phyloP scores from a whole-genome alignment of 1,139 yeast species.

The Hansenula sp. region DNA sequence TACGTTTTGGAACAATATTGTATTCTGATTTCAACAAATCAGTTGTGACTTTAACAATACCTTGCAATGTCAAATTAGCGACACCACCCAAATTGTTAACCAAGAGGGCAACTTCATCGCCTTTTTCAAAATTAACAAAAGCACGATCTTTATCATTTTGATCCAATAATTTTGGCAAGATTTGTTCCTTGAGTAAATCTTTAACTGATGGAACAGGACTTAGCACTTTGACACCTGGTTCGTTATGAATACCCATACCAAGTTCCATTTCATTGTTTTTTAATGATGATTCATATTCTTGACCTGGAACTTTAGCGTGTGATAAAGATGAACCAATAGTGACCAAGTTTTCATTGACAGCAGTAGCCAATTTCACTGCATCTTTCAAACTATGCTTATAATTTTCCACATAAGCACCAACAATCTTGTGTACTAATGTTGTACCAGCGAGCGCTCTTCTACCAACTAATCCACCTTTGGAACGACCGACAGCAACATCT shows the following conservation, averaged over 20 bases:
- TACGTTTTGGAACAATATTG: slow-evolving; percentile 59
- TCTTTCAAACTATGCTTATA: slow-evolving; percentile 40
- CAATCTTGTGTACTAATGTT: slow-evolving; percentile 74
- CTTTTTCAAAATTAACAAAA: slow-evolving; percentile 55
- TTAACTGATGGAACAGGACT: slow-evolving; percentile 70
- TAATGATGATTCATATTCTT: slow-evolving; percentile 50
- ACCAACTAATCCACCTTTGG: slow-evolving; percentile 86
- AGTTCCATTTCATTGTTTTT: slow-evolving; percentile 68
- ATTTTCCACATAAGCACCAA: slow-evolving; percentile 70
- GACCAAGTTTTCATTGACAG: slow-evolving; percentile 61
- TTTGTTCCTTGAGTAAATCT: slow-evolving; percentile 43
- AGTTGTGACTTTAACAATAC: slow-evolving; percentile 48
- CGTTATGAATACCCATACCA: slow-evolving; percentile 96
- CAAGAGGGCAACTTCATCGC: slow-evolving; percentile 65
- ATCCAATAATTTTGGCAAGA: slow-evolving; percentile 50
- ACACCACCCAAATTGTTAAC: slow-evolving; percentile 86
- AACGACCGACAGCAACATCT: slow-evolving; percentile 88
- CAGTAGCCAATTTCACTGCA: slow-evolving; percentile 54
- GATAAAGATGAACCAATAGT: slow-evolving; percentile 90
- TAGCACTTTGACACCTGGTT: slow-evolving; percentile 74
- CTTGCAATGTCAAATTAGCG: slow-evolving; percentile 68
- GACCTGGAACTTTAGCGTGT: slow-evolving; percentile 87
- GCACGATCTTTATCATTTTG: slow-evolving; percentile 63
- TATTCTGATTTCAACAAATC: slow-evolving; percentile 42
- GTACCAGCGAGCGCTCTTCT: slow-evolving; percentile 94